A percentile compares a stretch with the other conserved stretches of the same genome.
These are phyloP conservation scores for Spatholobus suberectus DNA, from an alignment of 306 rosid genomes.

Conservation along the genomic window DNA sequence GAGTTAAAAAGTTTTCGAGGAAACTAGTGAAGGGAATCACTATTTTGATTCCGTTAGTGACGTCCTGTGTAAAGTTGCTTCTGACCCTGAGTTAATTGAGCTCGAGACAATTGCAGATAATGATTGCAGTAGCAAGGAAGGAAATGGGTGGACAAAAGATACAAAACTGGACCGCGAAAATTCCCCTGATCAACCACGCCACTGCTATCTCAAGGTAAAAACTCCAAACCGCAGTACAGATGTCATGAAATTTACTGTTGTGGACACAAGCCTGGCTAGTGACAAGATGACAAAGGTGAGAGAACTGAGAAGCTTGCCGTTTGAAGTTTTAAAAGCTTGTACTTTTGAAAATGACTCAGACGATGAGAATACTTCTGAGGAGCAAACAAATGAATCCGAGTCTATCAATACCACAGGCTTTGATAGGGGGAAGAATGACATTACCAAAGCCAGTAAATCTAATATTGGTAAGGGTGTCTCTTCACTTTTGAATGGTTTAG, in stretches of 20 bases:
- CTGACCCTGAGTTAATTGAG: constrained; percentile 82
- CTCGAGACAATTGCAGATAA: constrained; percentile 55
- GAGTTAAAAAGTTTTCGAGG: constrained; percentile 78
- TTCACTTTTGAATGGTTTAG: constrained; percentile 43
- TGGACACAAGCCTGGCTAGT: constrained; percentile 76
- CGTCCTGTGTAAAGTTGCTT: constrained; percentile 79
- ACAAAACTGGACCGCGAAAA: constrained; percentile 54
- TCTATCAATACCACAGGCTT: constrained; percentile 50
- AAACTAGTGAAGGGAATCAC: constrained; percentile 75
- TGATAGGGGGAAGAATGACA: constrained; percentile 46
- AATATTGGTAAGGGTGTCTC: constrained; percentile 37
- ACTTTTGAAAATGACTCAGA: constrained; percentile 53
- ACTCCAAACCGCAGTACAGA: constrained; percentile 57
- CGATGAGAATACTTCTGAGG: constrained; percentile 51
- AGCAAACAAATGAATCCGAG: constrained; percentile 50
- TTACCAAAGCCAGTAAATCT: constrained; percentile 35
- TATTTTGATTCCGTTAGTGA: constrained; percentile 85
- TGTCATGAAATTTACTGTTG: constrained; percentile 78
- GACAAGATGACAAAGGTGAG: constrained; percentile 57
- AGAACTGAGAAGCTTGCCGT: constrained; percentile 75
- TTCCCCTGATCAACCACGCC: constrained; percentile 67
- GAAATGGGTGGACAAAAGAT: constrained; percentile 58
- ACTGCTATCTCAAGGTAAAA: constrained; percentile 86
- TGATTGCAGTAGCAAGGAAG: constrained; percentile 55
- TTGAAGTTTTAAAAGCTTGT: constrained; percentile 47